phyloP scores from a whole-genome alignment of 345 rosid genomes.

The Brassica cretica region DNA sequence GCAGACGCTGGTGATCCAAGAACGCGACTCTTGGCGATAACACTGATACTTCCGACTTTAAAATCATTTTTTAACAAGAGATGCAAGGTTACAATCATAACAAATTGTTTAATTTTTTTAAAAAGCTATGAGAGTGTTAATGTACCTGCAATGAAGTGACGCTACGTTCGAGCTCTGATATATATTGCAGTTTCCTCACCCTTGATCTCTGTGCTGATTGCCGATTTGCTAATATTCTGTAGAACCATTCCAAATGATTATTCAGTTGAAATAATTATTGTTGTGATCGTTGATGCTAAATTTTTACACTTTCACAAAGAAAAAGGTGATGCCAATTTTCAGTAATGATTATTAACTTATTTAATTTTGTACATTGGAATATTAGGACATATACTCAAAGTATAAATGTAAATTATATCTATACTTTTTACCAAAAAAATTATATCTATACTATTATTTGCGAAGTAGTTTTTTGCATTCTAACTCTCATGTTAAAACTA shows the following conservation, averaged over 20 bases:
- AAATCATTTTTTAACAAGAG: not conserved
- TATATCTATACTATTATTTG: too few species aligned
- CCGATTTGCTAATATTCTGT: not conserved
- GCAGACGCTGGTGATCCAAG: constrained; percentile 84
- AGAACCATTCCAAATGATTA: not conserved
- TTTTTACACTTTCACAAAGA: too few species aligned
- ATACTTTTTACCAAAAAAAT: too few species aligned
- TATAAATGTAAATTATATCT: too few species aligned
- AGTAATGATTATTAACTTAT: not conserved
- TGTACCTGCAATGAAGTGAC: constrained; percentile 76
- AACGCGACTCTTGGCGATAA: constrained; percentile 84
- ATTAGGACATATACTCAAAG: not conserved
- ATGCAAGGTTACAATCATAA: not conserved
- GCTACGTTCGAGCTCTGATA: constrained; percentile 89
- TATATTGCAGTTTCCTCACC: constrained; percentile 87
- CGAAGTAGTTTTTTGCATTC: too few species aligned
- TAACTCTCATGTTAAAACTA: too few species aligned
- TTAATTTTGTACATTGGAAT: not conserved
- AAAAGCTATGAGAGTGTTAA: not conserved
- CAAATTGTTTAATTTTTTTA: not conserved
- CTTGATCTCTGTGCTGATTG: constrained; percentile 54
- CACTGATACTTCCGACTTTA: constrained; percentile 81
- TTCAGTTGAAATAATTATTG: not conserved
- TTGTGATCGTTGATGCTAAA: not conserved
- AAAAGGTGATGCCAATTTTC: not conserved